Conservation (phyloP, 2,329 filamentous ascomycete species). For the Talaromyces sp. region DNA sequence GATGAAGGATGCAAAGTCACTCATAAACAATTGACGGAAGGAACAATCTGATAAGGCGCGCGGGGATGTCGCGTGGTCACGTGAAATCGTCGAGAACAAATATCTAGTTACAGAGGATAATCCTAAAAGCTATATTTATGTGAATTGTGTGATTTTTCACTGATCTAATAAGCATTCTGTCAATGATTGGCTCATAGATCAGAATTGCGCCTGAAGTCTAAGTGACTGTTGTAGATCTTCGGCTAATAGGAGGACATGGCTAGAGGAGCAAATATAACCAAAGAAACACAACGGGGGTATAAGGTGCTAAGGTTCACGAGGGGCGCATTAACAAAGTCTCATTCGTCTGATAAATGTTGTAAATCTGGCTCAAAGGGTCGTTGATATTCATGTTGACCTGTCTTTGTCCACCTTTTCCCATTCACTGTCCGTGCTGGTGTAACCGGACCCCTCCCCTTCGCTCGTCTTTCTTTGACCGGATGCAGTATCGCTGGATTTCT, state of each 20-base stretch:
- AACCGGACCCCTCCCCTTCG: slow-evolving; percentile 51
- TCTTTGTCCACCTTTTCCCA: slow-evolving; percentile 82
- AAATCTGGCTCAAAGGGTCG: neutral
- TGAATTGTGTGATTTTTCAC: neutral
- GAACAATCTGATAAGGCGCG: slow-evolving; percentile 8
- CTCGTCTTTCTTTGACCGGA: slow-evolving; percentile 45
- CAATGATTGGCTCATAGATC: neutral
- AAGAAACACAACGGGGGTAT: slow-evolving; percentile 11
- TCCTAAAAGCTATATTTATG: neutral
- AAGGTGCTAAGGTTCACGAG: slow-evolving; percentile 3
- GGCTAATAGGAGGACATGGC: neutral
- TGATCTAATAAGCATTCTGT: neutral
- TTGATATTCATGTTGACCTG: slow-evolving; percentile 12
- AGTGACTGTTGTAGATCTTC: neutral
- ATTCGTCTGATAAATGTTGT: neutral
- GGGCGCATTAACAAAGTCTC: slow-evolving; percentile 5
- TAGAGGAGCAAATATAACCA: neutral
- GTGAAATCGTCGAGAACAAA: slow-evolving; percentile 6
- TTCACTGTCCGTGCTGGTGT: slow-evolving; percentile 83
- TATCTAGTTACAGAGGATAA: neutral
- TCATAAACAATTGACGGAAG: neutral
- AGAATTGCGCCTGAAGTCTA: neutral
- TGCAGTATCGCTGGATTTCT: slow-evolving; percentile 33
- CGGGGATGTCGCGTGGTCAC: slow-evolving; percentile 17
- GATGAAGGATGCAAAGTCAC: neutral